phyloP scores from a whole-genome alignment of 352 stramenopile genomes.

The Peronospora belbahrii region DNA sequence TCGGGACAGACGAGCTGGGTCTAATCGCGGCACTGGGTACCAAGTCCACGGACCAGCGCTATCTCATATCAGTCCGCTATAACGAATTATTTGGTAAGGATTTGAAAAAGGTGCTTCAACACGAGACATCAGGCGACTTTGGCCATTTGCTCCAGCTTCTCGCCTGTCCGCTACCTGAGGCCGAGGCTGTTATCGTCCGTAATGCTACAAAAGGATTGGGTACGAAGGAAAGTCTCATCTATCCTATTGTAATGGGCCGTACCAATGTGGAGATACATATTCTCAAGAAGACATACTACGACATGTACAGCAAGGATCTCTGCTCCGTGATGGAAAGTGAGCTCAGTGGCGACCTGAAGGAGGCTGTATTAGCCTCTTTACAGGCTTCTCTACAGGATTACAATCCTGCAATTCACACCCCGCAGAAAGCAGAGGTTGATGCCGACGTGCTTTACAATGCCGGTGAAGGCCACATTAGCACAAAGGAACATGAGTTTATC shows the following conservation, averaged over 20 bases:
- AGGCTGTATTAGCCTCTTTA: conserved; percentile 62
- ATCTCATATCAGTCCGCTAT: conserved; percentile 62
- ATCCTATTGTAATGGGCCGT: conserved; percentile 40
- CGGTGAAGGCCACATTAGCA: conserved; percentile 59
- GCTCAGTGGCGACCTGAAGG: conserved; percentile 66
- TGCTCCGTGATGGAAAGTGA: conserved; percentile 50
- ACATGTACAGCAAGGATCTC: conserved; percentile 55
- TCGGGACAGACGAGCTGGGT: conserved; percentile 53
- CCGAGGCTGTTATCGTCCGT: conserved; percentile 51
- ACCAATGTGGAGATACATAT: conserved; percentile 72
- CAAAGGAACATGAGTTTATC: conserved; percentile 60
- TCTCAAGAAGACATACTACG: conserved; percentile 79
- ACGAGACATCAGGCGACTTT: conserved; percentile 58
- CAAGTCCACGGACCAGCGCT: conserved; percentile 51
- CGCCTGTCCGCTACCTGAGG: conserved; percentile 45
- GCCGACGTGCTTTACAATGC: conserved; percentile 64
- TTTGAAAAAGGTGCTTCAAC: conserved; percentile 54
- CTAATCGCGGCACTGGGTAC: conserved; percentile 42
- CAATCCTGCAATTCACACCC: conserved; percentile 55
- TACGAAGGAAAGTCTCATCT: conserved; percentile 52
- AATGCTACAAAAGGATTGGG: conserved; percentile 50
- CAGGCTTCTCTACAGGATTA: conserved; percentile 42
- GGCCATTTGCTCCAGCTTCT: conserved; percentile 49
- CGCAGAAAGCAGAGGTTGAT: conserved; percentile 48
- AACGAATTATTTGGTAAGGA: conserved; percentile 47